Evolutionary conservation across 2,329 filamentous ascomycete species (phyloP).

Genomic region (Hymenoscyphus scutula): DNA sequence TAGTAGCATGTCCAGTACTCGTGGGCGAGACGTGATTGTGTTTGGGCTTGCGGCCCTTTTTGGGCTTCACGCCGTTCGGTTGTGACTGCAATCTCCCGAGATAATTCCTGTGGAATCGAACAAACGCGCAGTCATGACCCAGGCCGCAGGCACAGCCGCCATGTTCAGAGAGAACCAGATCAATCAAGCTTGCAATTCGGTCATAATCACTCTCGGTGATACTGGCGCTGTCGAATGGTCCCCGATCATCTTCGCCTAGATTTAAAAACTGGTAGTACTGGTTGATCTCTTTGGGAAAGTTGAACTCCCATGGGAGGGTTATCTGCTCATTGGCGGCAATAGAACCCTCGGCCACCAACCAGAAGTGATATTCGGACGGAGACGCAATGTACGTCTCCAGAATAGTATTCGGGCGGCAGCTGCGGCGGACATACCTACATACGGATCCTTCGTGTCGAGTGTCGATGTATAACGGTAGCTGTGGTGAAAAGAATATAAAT

Average conservation of each 20-base stretch:
- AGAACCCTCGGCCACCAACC: conserved; percentile 78
- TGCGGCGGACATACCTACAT: conserved; percentile 86
- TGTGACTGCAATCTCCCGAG: conserved; percentile 49
- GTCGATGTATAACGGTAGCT: conserved; percentile 89
- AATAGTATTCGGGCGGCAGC: conserved; percentile 85
- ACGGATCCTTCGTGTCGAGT: conserved; percentile 82
- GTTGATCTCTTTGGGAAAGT: conserved; percentile 52
- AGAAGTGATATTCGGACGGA: conserved; percentile 82
- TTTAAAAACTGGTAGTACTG: conserved; percentile 60
- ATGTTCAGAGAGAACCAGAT: conserved; percentile 70
- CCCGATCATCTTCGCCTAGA: conserved; percentile 57
- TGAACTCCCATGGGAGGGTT: conserved; percentile 68
- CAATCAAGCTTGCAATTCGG: conserved; percentile 62
- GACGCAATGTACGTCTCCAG: conserved; percentile 80
- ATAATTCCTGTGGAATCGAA: conserved; percentile 60
- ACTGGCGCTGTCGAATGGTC: conserved; percentile 30
- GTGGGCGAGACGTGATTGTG: conserved; percentile 56
- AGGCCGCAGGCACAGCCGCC: conserved; percentile 75
- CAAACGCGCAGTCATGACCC: conserved; percentile 61
- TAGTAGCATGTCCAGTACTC: conserved; percentile 59
- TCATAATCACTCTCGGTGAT: conserved; percentile 57
- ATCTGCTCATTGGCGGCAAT: conserved; percentile 65
- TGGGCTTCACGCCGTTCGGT: conserved; percentile 37
- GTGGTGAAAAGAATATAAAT: conserved; percentile 84
- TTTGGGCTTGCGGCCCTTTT: conserved; percentile 48